Evolutionary conservation across 2,329 filamentous ascomycete genomes (phyloP).

Genomic region (Dactylellina haptotyla): DNA sequence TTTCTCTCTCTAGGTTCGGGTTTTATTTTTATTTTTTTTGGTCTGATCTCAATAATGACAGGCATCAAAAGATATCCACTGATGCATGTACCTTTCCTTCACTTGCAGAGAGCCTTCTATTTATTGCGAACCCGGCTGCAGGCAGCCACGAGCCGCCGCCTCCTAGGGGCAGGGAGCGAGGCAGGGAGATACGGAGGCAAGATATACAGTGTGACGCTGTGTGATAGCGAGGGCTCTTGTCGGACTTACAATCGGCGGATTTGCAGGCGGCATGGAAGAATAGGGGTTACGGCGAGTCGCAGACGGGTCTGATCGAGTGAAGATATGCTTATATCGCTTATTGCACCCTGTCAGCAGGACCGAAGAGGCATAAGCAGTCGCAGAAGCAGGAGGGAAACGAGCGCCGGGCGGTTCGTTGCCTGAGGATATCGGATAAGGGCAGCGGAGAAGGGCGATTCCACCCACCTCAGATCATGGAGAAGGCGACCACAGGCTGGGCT

Average conservation of each 20-base stretch:
- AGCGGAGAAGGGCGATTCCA: slow-evolving; percentile 27
- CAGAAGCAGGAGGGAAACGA: slow-evolving; percentile 14
- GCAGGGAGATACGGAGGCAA: neutral
- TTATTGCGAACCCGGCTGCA: slow-evolving; percentile 8
- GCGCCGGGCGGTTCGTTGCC: slow-evolving; percentile 7
- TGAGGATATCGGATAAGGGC: slow-evolving; percentile 11
- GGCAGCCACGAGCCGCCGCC: slow-evolving; percentile 11
- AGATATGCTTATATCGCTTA: slow-evolving; percentile 43
- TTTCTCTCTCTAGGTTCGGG: neutral
- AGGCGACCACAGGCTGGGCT: slow-evolving; percentile 16
- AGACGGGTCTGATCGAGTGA: slow-evolving; percentile 29
- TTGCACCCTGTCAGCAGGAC: slow-evolving; percentile 37
- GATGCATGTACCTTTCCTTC: slow-evolving; percentile 20
- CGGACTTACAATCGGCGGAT: slow-evolving; percentile 50
- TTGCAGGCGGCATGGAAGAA: slow-evolving; percentile 50
- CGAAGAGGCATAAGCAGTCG: slow-evolving; percentile 39
- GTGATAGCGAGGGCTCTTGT: slow-evolving; percentile 11
- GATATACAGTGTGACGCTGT: too few species aligned
- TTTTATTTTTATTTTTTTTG: neutral
- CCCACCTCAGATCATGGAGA: slow-evolving; percentile 34
- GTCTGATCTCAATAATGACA: slow-evolving; percentile 27
- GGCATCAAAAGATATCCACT: slow-evolving; percentile 23
- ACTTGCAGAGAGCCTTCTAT: slow-evolving; percentile 7
- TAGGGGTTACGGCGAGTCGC: slow-evolving; percentile 20
- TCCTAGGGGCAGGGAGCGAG: neutral